Evolutionary conservation across 176 grass and related monocot species (phyloP).

Genomic region (Aegilops umbellulata): DNA sequence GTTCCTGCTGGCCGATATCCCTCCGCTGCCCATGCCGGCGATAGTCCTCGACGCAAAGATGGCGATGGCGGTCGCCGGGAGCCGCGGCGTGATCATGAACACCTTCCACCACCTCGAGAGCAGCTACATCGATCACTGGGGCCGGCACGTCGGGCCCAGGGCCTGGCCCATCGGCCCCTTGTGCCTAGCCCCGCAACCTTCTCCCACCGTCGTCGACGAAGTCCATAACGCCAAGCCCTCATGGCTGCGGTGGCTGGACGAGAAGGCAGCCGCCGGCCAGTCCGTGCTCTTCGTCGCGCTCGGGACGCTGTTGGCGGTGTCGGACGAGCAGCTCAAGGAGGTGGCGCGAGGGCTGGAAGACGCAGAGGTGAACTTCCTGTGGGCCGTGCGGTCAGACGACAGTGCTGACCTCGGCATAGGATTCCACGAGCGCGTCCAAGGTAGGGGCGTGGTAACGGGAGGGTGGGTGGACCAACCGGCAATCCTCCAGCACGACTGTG

Average conservation of each 20-base stretch:
- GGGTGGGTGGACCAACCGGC: slow-evolving; percentile 35
- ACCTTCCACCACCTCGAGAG: slow-evolving; percentile 16
- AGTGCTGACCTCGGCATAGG: background rate
- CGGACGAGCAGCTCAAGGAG: background rate
- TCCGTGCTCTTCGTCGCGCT: slow-evolving; percentile 24
- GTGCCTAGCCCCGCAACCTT: background rate
- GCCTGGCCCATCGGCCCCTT: slow-evolving; percentile 24
- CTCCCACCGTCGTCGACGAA: background rate
- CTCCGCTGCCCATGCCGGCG: background rate
- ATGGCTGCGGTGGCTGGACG: slow-evolving; percentile 26
- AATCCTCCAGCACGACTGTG: background rate
- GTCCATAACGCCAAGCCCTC: background rate
- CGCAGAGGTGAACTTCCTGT: background rate
- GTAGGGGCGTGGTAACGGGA: slow-evolving; percentile 12
- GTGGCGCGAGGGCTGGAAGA: slow-evolving; percentile 7
- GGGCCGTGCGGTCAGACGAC: background rate
- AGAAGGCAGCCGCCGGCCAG: slow-evolving; percentile 10
- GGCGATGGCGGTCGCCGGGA: background rate
- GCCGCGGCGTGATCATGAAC: slow-evolving; percentile 37
- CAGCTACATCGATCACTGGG: slow-evolving; percentile 31
- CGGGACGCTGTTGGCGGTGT: background rate
- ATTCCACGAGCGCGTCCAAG: slow-evolving; percentile 15
- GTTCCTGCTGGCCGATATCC: slow-evolving; percentile 5
- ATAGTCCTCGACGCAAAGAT: background rate
- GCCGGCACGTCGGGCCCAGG: background rate